Evolutionary conservation across 441 rosid species (phyloP).

Genomic region (Pelargonium australe): DNA sequence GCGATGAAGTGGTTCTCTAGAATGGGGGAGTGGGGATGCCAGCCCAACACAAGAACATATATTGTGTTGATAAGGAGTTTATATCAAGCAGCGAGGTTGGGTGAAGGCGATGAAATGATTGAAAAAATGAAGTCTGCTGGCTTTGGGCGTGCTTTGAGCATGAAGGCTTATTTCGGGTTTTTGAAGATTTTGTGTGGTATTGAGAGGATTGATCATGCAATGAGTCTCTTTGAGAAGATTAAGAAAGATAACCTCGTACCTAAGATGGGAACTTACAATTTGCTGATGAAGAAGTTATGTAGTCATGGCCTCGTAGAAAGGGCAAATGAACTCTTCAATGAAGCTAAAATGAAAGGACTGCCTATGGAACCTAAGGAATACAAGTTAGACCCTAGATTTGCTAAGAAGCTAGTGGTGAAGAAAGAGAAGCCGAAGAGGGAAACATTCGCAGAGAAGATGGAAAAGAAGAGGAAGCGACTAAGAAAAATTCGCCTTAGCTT

Average conservation of each 20-base stretch:
- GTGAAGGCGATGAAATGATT: conserved; percentile 90
- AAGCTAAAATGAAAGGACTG: conserved; percentile 56
- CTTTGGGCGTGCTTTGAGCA: conserved; percentile 40
- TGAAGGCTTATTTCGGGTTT: conserved; percentile 59
- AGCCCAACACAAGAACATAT: conserved; percentile 53
- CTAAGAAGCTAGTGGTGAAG: conserved; percentile 55
- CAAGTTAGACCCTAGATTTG: conserved; percentile 49
- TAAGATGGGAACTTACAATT: conserved; percentile 63
- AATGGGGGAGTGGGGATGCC: conserved; percentile 89
- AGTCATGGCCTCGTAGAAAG: conserved; percentile 58
- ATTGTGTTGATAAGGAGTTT: conserved; percentile 66
- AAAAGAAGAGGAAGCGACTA: conserved; percentile 74
- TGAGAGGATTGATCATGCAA: conserved; percentile 90
- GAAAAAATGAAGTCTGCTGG: conserved; percentile 82
- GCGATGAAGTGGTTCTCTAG: conserved; percentile 61
- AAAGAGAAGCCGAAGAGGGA: conserved; percentile 74
- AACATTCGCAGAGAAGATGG: conserved; percentile 89
- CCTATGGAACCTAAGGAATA: conserved; percentile 61
- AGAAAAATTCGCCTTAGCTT: conserved; percentile 79
- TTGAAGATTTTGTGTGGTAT: conserved; percentile 78
- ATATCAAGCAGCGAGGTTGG: conserved; percentile 79
- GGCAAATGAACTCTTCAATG: conserved; percentile 64
- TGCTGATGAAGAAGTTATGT: conserved; percentile 74
- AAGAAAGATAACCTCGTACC: conserved; percentile 66
- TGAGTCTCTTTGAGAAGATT: conserved; percentile 74